phyloP scores from a whole-genome alignment of 1,139 yeast genomes.

The Scheffersomyces cryptocercus region DNA sequence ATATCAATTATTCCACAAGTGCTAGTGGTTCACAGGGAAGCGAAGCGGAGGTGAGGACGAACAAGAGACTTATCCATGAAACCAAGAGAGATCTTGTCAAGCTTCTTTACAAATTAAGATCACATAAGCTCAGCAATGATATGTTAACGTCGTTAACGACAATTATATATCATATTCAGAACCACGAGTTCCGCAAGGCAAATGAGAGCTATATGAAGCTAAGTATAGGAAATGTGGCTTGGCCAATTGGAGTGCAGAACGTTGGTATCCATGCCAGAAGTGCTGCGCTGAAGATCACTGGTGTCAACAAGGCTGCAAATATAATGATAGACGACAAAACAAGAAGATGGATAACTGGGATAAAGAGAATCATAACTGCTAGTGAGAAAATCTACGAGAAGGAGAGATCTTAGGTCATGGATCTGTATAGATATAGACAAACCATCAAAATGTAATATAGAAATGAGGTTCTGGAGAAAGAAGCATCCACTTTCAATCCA shows the following conservation, averaged over 20 bases:
- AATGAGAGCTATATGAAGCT: slow-evolving; percentile 72
- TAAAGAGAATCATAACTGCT: slow-evolving; percentile 69
- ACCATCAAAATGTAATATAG: no score
- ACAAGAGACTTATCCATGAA: slow-evolving; percentile 36
- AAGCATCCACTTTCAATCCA: no score
- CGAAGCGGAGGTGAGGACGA: slow-evolving; percentile 2
- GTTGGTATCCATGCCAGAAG: slow-evolving; percentile 81
- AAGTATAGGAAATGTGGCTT: slow-evolving; percentile 85
- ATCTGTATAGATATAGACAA: no score
- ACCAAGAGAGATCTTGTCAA: slow-evolving; percentile 65
- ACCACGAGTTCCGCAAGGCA: slow-evolving; percentile 53
- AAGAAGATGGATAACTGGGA: slow-evolving; percentile 72
- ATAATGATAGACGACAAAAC: slow-evolving; percentile 79
- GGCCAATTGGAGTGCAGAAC: slow-evolving; percentile 87
- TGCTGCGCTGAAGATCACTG: slow-evolving; percentile 44
- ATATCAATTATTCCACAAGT: background rate
- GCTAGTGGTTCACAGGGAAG: background rate
- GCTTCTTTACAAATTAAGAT: slow-evolving; percentile 59
- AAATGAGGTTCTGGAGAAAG: no score
- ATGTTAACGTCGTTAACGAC: slow-evolving; percentile 63
- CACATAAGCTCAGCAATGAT: slow-evolving; percentile 37
- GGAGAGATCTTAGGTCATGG: no score
- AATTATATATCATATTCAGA: slow-evolving; percentile 60
- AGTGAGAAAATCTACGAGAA: slow-evolving; percentile 31
- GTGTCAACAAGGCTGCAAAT: slow-evolving; percentile 55